Evolutionary conservation across 306 rosid species (phyloP), one percentile per base, ranked within the genome.

Genomic region (Argentina anserina): DNA sequence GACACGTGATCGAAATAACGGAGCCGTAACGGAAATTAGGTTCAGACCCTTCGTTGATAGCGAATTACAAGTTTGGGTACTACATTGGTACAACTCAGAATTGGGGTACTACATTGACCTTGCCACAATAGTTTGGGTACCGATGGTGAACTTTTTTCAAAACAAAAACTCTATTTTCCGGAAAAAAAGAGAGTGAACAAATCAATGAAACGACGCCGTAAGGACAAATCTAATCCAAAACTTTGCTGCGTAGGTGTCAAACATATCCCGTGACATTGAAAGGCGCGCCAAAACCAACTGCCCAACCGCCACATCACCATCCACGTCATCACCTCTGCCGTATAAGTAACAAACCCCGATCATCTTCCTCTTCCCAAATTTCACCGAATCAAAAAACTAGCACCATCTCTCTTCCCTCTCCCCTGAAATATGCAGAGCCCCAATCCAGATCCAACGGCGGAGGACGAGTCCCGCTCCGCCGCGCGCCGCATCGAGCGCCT

Each of bases 401-500:
- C 25, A 36, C 1, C 2, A 26, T 14, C 52, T 45, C 70, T 28
- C 70, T 34, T 5, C 45, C 23, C 45, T 60, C 11, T 52, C 49
- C n/a, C n/a, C n/a, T n/a, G n/a, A 1, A 49, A 69, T 34, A 84
- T 78, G 86, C 67, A 69, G 33, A 56, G 7, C 64, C 70, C 20
- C 0, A 26, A 26, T 52, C 58, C 25, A 7, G 42, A 69, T 70
- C 79, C 39, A 12, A 70, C 65, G 10, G 72, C 40, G 18, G 79
- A 81, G 47, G 83, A 82, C 15, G 87, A 85, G 25, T 69, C 77
- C 11, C 71, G 28, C 40, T 34, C 85, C 31, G 65, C 36, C 17
- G 36, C n/a, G 42, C 77, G 96, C 46, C 82, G 97, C 79, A 85
- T 91, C 63, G 71, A 63, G n/a, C 84, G 83, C 82, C 71, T 94